A percentile compares a stretch with the other conserved stretches of the same genome.
Conservation (phyloP, 352 stramenopile species). For the Peronospora farinosa region DNA sequence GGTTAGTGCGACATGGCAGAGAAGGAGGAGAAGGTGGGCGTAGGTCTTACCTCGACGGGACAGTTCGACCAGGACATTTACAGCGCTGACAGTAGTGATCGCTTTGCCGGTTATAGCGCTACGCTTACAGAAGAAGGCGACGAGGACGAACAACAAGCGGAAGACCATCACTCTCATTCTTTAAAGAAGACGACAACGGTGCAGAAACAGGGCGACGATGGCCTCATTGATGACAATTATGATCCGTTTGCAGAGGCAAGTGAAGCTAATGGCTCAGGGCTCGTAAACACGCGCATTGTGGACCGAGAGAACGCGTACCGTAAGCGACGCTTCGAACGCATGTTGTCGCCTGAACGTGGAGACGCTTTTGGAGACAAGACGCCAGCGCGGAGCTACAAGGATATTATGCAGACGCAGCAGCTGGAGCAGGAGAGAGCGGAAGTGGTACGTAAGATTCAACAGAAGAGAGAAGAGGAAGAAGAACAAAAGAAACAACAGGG, state of each 20-base stretch:
- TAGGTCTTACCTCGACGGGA: slow-evolving; percentile 52
- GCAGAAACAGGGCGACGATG: slow-evolving; percentile 26
- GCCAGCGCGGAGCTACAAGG: slow-evolving; percentile 73
- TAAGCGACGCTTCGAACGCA: slow-evolving; percentile 86
- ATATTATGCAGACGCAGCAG: slow-evolving; percentile 90
- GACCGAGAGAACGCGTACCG: slow-evolving; percentile 91
- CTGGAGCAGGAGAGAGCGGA: slow-evolving; percentile 83
- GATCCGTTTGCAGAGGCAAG: slow-evolving; percentile 86
- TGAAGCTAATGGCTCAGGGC: slow-evolving; percentile 78
- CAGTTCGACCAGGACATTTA: slow-evolving; percentile 81
- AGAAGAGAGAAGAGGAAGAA: slow-evolving; percentile 68
- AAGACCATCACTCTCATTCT: slow-evolving; percentile 28
- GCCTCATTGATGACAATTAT: slow-evolving; percentile 75
- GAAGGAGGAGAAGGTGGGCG: slow-evolving; percentile 38
- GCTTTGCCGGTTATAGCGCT: slow-evolving; percentile 52
- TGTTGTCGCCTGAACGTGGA: slow-evolving; percentile 82
- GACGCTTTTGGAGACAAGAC: slow-evolving; percentile 87
- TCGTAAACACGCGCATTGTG: slow-evolving; percentile 92
- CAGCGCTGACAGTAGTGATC: slow-evolving; percentile 32
- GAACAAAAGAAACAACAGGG: slow-evolving; percentile 32
- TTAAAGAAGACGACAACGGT: slow-evolving; percentile 1
- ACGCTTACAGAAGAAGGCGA: slow-evolving; percentile 61
- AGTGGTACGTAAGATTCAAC: slow-evolving; percentile 82
- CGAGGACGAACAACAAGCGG: slow-evolving; percentile 29
- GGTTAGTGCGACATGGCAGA: slow-evolving; percentile 24